Evolutionary conservation across 257 asterid species (phyloP), one percentile per base, ranked within the genome.

Genomic region (Lantana camara): DNA sequence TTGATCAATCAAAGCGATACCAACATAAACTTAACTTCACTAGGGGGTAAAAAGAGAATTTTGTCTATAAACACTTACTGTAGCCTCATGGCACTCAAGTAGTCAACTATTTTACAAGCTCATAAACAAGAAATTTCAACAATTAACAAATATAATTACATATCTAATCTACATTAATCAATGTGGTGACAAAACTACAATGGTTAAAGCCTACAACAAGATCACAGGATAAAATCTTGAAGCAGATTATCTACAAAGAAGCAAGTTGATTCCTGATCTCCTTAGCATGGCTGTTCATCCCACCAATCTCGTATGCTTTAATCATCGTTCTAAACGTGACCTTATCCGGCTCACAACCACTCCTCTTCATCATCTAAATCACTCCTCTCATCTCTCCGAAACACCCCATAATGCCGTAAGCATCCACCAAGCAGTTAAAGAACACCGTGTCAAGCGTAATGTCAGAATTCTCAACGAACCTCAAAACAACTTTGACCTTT

Each of bases 361-460:
- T 78, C 70, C 74, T 79, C 76, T 65, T 82, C 98, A 91, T 91
- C 89, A 88, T 78, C 57, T 81, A 88, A 8, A 84, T 70, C 80
- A 84, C 95, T 8, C 82, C 88, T 71, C 83, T 91, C 95, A 89
- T 87, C 86, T 87, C 91, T 0, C 79, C 56, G 37, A 82, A 82
- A 88, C 96, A 87, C 17, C 88, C 96, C 98, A 92, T 83, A 86
- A 82, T 71, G 47, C 97, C 98, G 62, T 89, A 92, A 0, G 96
- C 96, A 23, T 87, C 96, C 15, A 84, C 89, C 32, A 92, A 74
- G 79, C 96, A 89, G 79, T 92, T 92, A 51, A 89, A 92, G 60
- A 92, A 92, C 73, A 85, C 87, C 0, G 79, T 79, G 35, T 92
- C 98, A 0, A 92, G 95, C 46, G 75, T 83, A 34, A 89, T 83